A percentile compares a stretch with the other conserved stretches of the same genome.
Evolutionary conservation across 345 rosid genomes (phyloP).

Genomic region (Brassica nigra): DNA sequence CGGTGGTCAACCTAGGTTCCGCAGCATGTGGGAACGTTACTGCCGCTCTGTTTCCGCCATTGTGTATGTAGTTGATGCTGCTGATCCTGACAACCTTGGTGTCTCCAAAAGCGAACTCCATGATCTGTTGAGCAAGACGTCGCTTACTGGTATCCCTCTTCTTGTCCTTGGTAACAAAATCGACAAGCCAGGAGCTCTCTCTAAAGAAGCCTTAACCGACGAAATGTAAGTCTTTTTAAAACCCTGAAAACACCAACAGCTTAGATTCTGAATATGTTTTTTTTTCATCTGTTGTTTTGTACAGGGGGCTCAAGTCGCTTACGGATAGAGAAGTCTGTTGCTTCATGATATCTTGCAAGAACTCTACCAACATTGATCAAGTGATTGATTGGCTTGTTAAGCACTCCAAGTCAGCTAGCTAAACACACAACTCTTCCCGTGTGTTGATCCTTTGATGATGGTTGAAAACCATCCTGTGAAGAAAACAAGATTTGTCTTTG

Average conservation of each 20-base stretch:
- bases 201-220: constrained; percentile 77
- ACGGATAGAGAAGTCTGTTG: background rate
- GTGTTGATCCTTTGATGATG: no score
- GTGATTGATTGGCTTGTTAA: background rate
- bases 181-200: constrained; percentile 84
- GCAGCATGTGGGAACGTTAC: constrained; percentile 95
- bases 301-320: background rate
- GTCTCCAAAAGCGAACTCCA: constrained; percentile 83
- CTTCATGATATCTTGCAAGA: background rate
- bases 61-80: constrained; percentile 91
- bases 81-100: constrained; percentile 78
- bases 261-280: background rate
- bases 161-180: constrained; percentile 90
- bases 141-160: constrained; percentile 79
- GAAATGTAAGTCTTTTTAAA: constrained; percentile 52
- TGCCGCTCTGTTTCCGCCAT: constrained; percentile 90
- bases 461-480: no score
- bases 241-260: background rate
- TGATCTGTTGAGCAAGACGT: constrained; percentile 76
- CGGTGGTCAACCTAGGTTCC: constrained; percentile 93
- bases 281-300: background rate
- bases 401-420: background rate
- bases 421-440: no score
- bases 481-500: background rate
- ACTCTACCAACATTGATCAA: background rate